Evolutionary conservation across 768 basidiomycete species (phyloP), one percentile per base, ranked within the genome.

Genomic region (Lentinus brumalis): DNA sequence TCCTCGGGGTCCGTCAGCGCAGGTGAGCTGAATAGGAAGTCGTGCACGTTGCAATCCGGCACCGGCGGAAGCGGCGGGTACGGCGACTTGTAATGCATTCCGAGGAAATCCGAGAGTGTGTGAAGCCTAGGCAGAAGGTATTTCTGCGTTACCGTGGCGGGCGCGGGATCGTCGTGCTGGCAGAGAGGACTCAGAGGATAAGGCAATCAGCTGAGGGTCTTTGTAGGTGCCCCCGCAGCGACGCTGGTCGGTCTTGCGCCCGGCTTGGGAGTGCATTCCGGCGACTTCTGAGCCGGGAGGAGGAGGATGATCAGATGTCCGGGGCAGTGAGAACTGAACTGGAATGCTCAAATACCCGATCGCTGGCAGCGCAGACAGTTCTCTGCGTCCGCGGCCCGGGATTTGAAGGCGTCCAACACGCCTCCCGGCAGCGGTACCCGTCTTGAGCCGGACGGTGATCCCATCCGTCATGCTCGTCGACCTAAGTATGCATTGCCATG

Each of bases 31-130:
- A 88, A 81, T 53, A 88, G 68, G 56, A 85, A 45, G 61, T 87
- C 71, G 67, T 87, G 80, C 10, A 80, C 73, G 67, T 91, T 91
- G 9, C 75, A 68, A 16, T 81, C 79, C 3, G 83, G 82, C 5
- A 78, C 56, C 0, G 75, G 53, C 14, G 86, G 85, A 0, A 83
- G 69, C 0, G 83, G 77, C 5, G 86, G 84, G 63, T 77, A 88
- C 38, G 75, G 73, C 5, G 89, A 90, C 61, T 79, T 83, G 69
- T 86, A 61, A 67, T 80, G 72, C 86, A 89, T 88, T 21, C 41
- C 50, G 50, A 45, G 21, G 21, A 8, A 35, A 35, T 49, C 46
- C 46, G 26, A 30, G 26, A 49, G 26, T 49, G 5, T 18, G 21
- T 49, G 12, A 26, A 49, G 18, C 11, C 21, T 26, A 49, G 46